Evolutionary conservation across 2,329 filamentous ascomycete genomes (phyloP), one percentile per base, ranked within the genome.

Genomic region (Fragosphaeria purpurea): DNA sequence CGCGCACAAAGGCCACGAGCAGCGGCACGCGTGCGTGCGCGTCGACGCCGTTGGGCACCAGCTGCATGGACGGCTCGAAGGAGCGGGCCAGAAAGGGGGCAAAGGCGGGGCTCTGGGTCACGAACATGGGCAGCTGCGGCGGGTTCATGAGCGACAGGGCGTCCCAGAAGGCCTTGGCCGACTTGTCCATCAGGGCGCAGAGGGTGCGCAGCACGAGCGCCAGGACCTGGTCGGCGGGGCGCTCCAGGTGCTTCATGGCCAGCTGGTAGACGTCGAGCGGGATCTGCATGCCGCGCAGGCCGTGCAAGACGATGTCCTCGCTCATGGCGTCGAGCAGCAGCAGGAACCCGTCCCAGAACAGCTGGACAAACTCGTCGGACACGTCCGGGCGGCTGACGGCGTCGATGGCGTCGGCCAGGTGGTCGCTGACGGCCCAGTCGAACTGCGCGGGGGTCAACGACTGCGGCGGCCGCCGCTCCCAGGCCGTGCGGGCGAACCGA

Each of bases 131-230:
- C 45, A 97, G 80, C 37, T 84, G 81, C 41, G 83, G 82, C 4
- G 88, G 85, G 1, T 86, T 85, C 47, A 91, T 87, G 34, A 88
- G 80, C 47, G 86, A 83, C 68, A 95, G 84, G 2, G 88, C 84
- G 59, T 88, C 85, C 91, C 91, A 96, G 59, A 96, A 93, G 43
- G 86, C 85, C 50, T 77, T 78, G 0, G 88, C 77, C 0, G 87
- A 85, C 59, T 86, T 89, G 56, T 83, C 77, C 48, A 96, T 71
- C 12, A 96, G 75, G 10, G 72, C 73, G 43, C 79, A 80, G 54
- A 95, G 77, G 1, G 83, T 81, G 50, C 82, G 79, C 44, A 95
- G 74, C 12, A 93, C 72, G 52, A 83, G 76, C 10, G 82, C 73
- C 52, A 95, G 72, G 30, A 86, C 79, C 2, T 72, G 69, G 50